Conservation (phyloP, 805 yeast genomes). For the Candida multigemmis region DNA sequence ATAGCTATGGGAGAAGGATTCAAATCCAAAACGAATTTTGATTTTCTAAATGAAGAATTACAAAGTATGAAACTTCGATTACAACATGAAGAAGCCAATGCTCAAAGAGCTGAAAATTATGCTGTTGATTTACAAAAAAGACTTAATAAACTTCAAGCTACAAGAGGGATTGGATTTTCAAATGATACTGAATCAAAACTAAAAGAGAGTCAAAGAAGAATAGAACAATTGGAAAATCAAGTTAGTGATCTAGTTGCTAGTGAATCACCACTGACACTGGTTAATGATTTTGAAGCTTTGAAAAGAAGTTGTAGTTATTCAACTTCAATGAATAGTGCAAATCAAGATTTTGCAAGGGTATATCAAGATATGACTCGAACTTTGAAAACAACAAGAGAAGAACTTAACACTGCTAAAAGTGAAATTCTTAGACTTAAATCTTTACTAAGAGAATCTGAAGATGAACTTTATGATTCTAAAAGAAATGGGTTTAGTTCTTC, state of each 20-base stretch:
- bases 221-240: slow-evolving; percentile 21
- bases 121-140: slow-evolving; percentile 36
- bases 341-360: slow-evolving; percentile 38
- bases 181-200: slow-evolving; percentile 28
- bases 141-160: slow-evolving; percentile 30
- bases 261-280: slow-evolving; percentile 5
- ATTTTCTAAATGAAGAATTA: slow-evolving; percentile 31
- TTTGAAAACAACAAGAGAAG: slow-evolving; percentile 33
- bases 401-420: slow-evolving; percentile 29
- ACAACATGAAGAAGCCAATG: slow-evolving; percentile 43
- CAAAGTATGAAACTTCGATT: slow-evolving; percentile 39
- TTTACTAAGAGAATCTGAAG: slow-evolving; percentile 33
- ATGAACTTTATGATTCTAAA: slow-evolving; percentile 31
- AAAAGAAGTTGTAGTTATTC: slow-evolving; percentile 13
- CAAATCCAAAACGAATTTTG: slow-evolving; percentile 7
- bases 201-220: slow-evolving; percentile 23
- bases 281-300: slow-evolving; percentile 26
- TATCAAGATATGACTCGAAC: slow-evolving; percentile 43
- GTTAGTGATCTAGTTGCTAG: slow-evolving; percentile 14
- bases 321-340: slow-evolving; percentile 15
- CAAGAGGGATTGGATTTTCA: slow-evolving; percentile 23
- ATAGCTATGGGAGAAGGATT: slow-evolving; percentile 24
- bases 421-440: slow-evolving; percentile 33
- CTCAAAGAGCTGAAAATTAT: slow-evolving; percentile 41
- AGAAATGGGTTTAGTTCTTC: slow-evolving; percentile 32